Evolutionary conservation across 805 yeast genomes (phyloP).

Genomic region (Wickerhamomyces rabaulensis): DNA sequence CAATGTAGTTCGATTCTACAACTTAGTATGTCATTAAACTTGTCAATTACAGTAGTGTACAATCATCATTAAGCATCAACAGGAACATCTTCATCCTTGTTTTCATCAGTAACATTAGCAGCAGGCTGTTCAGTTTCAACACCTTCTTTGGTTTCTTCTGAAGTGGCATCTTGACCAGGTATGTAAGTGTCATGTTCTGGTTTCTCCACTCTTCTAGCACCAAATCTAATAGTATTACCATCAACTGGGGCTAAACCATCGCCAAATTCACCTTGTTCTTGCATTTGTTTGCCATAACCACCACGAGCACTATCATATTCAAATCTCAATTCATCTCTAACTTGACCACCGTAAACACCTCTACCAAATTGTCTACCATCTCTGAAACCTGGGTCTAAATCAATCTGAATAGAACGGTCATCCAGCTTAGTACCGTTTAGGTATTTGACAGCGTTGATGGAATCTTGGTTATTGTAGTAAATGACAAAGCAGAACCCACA

Average conservation of each 20-base stretch:
- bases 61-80: neutral
- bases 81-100: slow-evolving; percentile 8
- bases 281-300: slow-evolving; percentile 30
- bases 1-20: too few species aligned
- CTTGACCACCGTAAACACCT: slow-evolving; percentile 91
- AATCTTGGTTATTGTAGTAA: slow-evolving; percentile 61
- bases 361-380: slow-evolving; percentile 97
- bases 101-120: neutral
- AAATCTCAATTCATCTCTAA: slow-evolving; percentile 57
- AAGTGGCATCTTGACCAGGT: neutral
- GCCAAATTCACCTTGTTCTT: slow-evolving; percentile 18
- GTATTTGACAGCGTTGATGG: slow-evolving; percentile 78
- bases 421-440: slow-evolving; percentile 79
- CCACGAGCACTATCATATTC: slow-evolving; percentile 45
- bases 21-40: too few species aligned
- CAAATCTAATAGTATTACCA: slow-evolving; percentile 22
- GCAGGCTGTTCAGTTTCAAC: neutral
- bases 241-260: slow-evolving; percentile 3
- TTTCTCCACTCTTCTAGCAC: slow-evolving; percentile 25
- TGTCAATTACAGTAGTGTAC: too few species aligned
- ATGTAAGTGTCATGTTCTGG: neutral
- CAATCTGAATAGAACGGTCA: slow-evolving; percentile 76
- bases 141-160: neutral
- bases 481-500: slow-evolving; percentile 96
- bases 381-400: slow-evolving; percentile 91